A percentile compares a stretch with the other conserved stretches of the same genome.
Conservation (phyloP, 1,139 yeast species). For the Suzukiozyma palmioleophila region DNA sequence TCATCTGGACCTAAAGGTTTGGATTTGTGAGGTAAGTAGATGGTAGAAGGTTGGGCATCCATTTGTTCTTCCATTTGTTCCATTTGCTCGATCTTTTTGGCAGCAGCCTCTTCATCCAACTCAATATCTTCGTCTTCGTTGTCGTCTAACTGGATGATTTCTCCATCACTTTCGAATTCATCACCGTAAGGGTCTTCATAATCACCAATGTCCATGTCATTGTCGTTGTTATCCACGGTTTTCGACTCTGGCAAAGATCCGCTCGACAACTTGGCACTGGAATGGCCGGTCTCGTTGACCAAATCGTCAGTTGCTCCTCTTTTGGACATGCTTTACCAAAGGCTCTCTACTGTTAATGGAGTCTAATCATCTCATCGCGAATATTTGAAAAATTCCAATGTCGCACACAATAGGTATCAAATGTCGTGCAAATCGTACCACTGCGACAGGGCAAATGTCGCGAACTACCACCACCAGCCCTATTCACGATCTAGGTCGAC, state of each 20-base stretch:
- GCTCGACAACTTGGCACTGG: constrained; percentile 29
- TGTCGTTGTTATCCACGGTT: constrained; percentile 25
- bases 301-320: constrained; percentile 46
- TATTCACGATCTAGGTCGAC: constrained; percentile 18
- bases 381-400: neutral
- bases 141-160: constrained; percentile 72
- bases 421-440: neutral
- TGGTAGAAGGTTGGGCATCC: constrained; percentile 29
- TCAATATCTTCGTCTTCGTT: constrained; percentile 59
- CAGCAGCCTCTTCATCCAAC: constrained; percentile 25
- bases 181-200: constrained; percentile 95
- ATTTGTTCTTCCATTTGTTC: constrained; percentile 30
- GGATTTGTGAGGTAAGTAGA: constrained; percentile 84
- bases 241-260: constrained; percentile 25
- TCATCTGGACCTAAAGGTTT: constrained; percentile 94
- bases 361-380: neutral
- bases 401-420: neutral
- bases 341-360: constrained; percentile 1
- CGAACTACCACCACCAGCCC: neutral
- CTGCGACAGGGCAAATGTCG: neutral
- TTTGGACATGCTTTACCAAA: constrained; percentile 50
- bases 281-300: constrained; percentile 21
- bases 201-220: constrained; percentile 72
- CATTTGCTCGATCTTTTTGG: constrained; percentile 19
- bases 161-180: constrained; percentile 92